Evolutionary conservation across 1,284 basidiomycete genomes (phyloP), one percentile per base, ranked within the genome.

Genomic region (Vanrija sp.): DNA sequence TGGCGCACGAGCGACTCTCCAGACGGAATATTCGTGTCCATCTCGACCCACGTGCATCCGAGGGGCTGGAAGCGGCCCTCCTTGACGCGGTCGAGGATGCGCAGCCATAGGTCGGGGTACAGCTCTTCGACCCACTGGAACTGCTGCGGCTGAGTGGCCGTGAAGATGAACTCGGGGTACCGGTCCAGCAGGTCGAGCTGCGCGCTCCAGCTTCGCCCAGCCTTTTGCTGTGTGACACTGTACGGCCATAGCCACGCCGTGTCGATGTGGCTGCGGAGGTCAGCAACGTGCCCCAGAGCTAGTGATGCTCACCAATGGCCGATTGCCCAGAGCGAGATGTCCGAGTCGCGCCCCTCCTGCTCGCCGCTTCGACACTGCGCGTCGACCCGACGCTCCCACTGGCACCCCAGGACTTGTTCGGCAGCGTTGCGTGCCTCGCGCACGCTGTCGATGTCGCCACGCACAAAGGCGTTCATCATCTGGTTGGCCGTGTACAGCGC

Each of bases 111-210:
- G 2, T 82, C 76, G 0, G 92, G 93, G 63, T 96, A 95, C 45
- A 89, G 82, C 79, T 87, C 18, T 67, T 92, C 88, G 19, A 92
- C 82, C 92, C 93, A 96, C 67, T 91, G 89, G 78, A 84, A 95
- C 72, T 96, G 93, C 66, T 94, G 91, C 0, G 90, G 91, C 44
- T 87, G 87, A 43, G 85, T 87, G 61, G 86, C 87, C 1, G 85
- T 82, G 73, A 96, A 96, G n/a, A 87, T 81, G 65, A 93, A 89
- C 72, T 96, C 93, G 0, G 90, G 89, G 72, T 91, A 96, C n/a
- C 91, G 84, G 18, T 91, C 85, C 87, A 96, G 94, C 44, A 96
- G 82, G 68, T 94, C 89, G 15, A 94, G 78, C 56, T 69, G 65
- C 2, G 89, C 89, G 0, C 88, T 85, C 90, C 91, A 94, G 0